Percentiles rank a stretch among this genome's conserved stretches.
Conservation (phyloP, 2,329 filamentous ascomycete genomes). For the Arachnopeziza araneosa region DNA sequence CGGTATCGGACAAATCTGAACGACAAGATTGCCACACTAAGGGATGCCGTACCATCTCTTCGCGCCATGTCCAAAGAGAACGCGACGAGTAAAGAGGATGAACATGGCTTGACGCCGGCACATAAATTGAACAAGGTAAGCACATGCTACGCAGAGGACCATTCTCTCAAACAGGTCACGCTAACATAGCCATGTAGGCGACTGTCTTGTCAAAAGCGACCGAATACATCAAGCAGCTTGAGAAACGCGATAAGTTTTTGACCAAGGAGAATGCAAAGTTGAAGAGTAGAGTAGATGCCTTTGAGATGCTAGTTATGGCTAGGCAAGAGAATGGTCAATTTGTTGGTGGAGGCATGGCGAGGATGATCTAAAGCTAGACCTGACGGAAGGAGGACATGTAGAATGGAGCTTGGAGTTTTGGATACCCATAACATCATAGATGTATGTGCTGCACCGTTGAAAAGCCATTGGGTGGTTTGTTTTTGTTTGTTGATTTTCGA, state of each 20-base stretch:
- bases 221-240: constrained; percentile 89
- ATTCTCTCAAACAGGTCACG: not conserved
- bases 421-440: not conserved
- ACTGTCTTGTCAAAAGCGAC: constrained; percentile 77
- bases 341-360: not conserved
- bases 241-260: constrained; percentile 49
- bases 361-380: not conserved
- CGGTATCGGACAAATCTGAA: constrained; percentile 79
- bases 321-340: constrained; percentile 7
- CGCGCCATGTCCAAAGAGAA: constrained; percentile 44
- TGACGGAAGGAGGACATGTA: not conserved
- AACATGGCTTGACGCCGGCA: constrained; percentile 54
- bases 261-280: constrained; percentile 74
- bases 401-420: not conserved
- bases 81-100: constrained; percentile 51
- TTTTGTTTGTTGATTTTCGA: not conserved
- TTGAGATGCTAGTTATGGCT: constrained; percentile 72
- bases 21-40: constrained; percentile 72
- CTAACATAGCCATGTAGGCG: constrained; percentile 14
- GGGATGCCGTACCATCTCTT: constrained; percentile 68
- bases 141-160: not conserved
- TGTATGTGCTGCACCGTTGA: not conserved
- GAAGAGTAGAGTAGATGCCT: constrained; percentile 71
- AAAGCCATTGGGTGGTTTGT: not conserved
- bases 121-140: constrained; percentile 64